These are phyloP conservation scores for Trichoderma oligosporum DNA, from an alignment of 2,329 filamentous ascomycete species.

Conservation along the genomic window DNA sequence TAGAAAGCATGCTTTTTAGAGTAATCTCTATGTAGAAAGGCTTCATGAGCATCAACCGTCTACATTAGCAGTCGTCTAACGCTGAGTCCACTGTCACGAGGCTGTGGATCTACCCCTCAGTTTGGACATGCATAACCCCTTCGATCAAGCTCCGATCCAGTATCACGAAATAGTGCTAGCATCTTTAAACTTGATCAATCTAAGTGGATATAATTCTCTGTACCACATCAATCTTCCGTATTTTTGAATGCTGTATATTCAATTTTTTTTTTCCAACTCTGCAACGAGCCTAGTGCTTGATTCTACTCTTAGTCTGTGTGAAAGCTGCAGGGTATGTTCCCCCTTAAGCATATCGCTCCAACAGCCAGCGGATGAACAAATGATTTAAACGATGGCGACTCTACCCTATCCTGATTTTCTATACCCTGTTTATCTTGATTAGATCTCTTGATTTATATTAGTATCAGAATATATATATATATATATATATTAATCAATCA, in stretches of 20 bases:
- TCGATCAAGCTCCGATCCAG: neutral
- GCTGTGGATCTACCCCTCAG: slow-evolving; percentile 1
- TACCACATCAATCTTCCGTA: too few relatives aligned
- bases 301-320: too few relatives aligned
- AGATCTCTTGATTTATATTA: neutral
- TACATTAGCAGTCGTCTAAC: neutral
- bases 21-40: neutral
- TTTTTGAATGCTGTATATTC: too few relatives aligned
- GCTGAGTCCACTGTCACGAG: neutral
- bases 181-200: neutral
- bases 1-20: too few relatives aligned
- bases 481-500: neutral
- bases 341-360: too few relatives aligned
- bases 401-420: neutral
- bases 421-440: neutral
- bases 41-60: neutral
- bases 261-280: too few relatives aligned
- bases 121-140: neutral
- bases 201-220: too few relatives aligned
- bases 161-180: neutral
- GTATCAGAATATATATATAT: neutral
- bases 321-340: too few relatives aligned
- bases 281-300: too few relatives aligned
- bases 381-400: neutral
- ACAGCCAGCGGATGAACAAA: too few relatives aligned